These are phyloP conservation scores for Astraeus odoratus DNA, from an alignment of 768 basidiomycete genomes.

Conservation along the genomic window DNA sequence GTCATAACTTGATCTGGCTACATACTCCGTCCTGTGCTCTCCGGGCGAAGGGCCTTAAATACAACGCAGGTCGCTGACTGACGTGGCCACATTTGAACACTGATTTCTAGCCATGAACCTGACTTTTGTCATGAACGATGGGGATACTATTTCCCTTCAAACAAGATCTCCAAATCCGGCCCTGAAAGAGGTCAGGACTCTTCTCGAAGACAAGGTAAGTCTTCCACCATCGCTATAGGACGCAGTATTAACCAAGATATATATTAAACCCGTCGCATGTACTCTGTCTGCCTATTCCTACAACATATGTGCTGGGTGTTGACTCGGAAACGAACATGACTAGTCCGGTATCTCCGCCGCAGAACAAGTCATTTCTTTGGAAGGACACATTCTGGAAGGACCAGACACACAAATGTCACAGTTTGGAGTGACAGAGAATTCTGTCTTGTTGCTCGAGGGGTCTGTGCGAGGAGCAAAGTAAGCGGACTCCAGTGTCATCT, in stretches of 20 bases:
- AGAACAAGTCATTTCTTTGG: slow-evolving; percentile 69
- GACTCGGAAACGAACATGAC: background rate
- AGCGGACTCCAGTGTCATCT: background rate
- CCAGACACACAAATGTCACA: slow-evolving; percentile 64
- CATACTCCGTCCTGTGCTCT: no score
- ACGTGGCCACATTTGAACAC: no score
- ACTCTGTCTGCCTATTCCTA: background rate
- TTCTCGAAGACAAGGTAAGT: background rate
- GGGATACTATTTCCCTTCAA: background rate
- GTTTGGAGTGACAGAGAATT: slow-evolving; percentile 54
- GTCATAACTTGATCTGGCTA: no score
- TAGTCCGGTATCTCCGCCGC: slow-evolving; percentile 70
- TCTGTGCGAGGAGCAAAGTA: slow-evolving; percentile 23
- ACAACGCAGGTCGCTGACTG: no score
- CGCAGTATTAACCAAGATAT: no score
- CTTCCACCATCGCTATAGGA: background rate
- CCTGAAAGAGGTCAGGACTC: background rate
- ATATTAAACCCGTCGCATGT: background rate
- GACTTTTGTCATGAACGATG: background rate
- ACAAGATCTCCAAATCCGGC: background rate
- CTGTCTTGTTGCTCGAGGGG: slow-evolving; percentile 62
- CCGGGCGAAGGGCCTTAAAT: no score
- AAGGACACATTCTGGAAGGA: slow-evolving; percentile 58
- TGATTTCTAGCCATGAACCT: background rate
- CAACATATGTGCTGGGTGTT: background rate